phyloP scores from a whole-genome alignment of 192 early-diverging fungal species.

The Podila minutissima region DNA sequence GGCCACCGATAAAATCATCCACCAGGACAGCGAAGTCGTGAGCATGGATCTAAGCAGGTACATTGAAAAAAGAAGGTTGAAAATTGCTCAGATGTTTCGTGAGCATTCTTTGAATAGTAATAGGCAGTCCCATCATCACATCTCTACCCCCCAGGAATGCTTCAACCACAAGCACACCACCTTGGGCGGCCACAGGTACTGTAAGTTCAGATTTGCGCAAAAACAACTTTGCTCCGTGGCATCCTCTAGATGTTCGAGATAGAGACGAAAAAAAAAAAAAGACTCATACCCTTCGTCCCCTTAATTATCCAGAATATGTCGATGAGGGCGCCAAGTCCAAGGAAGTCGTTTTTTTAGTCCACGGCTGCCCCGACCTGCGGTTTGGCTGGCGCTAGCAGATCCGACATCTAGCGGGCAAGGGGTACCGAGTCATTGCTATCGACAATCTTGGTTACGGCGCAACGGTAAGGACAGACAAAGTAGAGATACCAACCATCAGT shows the following conservation, averaged over 20 bases:
- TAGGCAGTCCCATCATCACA: neutral
- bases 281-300: neutral
- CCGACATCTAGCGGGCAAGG: constrained; percentile 52
- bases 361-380: no score
- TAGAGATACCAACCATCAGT: neutral
- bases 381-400: no score
- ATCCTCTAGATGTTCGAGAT: neutral
- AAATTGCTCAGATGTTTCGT: no score
- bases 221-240: neutral
- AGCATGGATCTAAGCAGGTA: no score
- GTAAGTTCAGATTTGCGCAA: no score
- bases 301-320: constrained; percentile 13
- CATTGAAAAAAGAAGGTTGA: no score
- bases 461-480: constrained; percentile 21
- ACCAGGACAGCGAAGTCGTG: no score
- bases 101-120: neutral
- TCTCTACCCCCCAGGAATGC: neutral
- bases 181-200: no score
- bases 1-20: no score
- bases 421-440: constrained; percentile 64
- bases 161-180: constrained; percentile 30
- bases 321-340: no score
- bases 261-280: neutral
- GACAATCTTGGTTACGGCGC: constrained; percentile 61
- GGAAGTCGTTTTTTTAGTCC: no score